Evolutionary conservation across 345 rosid species (phyloP), one percentile per base, ranked within the genome.

Genomic region (Crucihimalaya himalaica): DNA sequence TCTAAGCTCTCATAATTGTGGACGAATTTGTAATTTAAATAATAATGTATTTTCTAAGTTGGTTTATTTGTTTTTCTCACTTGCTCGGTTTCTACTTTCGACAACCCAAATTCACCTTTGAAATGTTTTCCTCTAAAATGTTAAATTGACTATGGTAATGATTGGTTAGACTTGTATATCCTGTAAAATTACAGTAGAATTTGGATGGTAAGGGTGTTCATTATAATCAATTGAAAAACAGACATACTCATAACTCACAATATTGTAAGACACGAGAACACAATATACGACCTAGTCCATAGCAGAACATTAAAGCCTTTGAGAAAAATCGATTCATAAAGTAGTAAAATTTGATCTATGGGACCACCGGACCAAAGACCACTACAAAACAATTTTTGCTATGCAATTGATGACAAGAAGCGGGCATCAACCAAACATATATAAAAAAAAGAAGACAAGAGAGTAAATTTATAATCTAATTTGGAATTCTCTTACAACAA

Each of bases 1-100:
- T 58, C 31, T 21, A 54, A 73, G 63, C 47, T 72, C 34, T 63
- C 27, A 28, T 52, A 18, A 63, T 53, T 43, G 54, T n/a, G 21
- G 19, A 64, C 29, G 40, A 65, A 45, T 63, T 65, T 73, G 66
- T 73, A 47, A 47, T 46, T 21, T 9, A 53, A 54, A 34, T 45
- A 18, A 55, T 31, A 43, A 16, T 50, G 34, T 31, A 20, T 42
- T n/a, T 7, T 28, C 8, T n/a, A 9, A 27, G 5, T 27, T 37
- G 13, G 28, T 28, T 34, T 31, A 12, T 1, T 43, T 52, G 23
- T 12, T 52, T 10, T 18, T 7, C 28, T 6, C 31, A 37, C 25
- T 52, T 64, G 25, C 18, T 70, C 39, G 23, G 47, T 20, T 68
- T 55, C 1, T 23, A 37, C 8, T 20, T 68, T 55, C 1, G 23